Base-by-base conservation (phyloP, 1,139 yeast genomes). In the Groenewaldozyma sp. region DNA sequence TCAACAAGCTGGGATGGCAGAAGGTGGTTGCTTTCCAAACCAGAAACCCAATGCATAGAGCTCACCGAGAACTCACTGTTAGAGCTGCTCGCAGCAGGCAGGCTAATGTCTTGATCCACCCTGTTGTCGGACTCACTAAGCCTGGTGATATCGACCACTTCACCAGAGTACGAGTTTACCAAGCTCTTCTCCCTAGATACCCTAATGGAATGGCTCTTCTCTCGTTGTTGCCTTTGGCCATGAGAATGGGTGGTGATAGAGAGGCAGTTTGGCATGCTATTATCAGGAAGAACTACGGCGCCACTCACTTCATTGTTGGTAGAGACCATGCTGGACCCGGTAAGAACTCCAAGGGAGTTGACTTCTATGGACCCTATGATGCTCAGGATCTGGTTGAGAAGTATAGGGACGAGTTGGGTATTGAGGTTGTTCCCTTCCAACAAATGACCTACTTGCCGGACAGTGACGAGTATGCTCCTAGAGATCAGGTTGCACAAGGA, bases 271-370 rank as follows among this genome's bases (percentile, higher is more conserved):
- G 97, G 97, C 97, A 88, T 62, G 95, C 96, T 20, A 82, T 88
- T 58, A 88, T 88, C 60, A 82, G 97, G 67, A 84, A 87, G 71
- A 88, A 88, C 67, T 87, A 82, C 61, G 97, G 97, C 60, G 95
- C 94, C 41, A 83, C 95, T 42, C 97, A 88, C 63, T 88, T 88
- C 66, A 91, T 91, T 57, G 95, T 88, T 41, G 97, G 98, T 46
- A 80, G 98, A 70, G 96, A 88, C 63, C 97, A 88, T 59, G 96
- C 96, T 44, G 97, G 97, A 46, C 97, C 97, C 21, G 97, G 97
- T 52, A 74, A 75, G 52, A 88, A 88, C 74, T 86, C 95, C 41
- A 70, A 81, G 60, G 97, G 97, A 46, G 88, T 76, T 37, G 96
- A 87, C 49, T 88, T 88, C 67, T 91, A 88, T 59, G 97, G 97